Conservation (phyloP, 345 rosid species). For the Eucalyptus pauciflora region DNA sequence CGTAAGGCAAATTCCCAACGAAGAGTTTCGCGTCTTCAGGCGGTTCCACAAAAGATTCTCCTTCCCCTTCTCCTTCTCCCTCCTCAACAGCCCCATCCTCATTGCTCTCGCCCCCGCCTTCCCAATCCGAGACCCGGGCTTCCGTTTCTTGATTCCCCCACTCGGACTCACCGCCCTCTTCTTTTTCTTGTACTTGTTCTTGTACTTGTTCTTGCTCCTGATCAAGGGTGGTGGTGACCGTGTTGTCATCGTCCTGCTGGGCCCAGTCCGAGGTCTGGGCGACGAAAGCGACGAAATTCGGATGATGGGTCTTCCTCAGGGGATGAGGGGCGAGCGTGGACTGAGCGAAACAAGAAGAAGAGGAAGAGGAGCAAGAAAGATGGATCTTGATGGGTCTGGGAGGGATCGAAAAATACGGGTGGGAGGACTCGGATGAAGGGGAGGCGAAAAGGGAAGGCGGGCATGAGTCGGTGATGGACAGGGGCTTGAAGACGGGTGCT, state of each 20-base stretch:
- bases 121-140: constrained; percentile 7
- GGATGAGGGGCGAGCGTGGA: neutral
- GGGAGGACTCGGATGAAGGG: constrained; percentile 31
- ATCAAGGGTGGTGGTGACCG: constrained; percentile 7
- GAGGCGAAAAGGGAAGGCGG: constrained; percentile 10
- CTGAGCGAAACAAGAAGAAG: neutral
- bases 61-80: constrained; percentile 10
- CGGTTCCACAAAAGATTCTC: constrained; percentile 26
- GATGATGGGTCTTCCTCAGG: constrained; percentile 26
- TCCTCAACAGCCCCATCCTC: neutral
- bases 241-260: constrained; percentile 29
- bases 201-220: neutral
- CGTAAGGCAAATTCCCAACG: constrained; percentile 80
- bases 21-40: constrained; percentile 83
- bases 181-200: neutral
- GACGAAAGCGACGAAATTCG: constrained; percentile 31
- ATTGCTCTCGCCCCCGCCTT: constrained; percentile 16
- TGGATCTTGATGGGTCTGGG: constrained; percentile 1
- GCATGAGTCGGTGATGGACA: constrained; percentile 51
- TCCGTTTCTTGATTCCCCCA: constrained; percentile 7
- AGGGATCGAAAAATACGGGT: constrained; percentile 15
- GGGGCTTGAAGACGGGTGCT: constrained; percentile 29
- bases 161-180: neutral
- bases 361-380: constrained; percentile 4
- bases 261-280: constrained; percentile 52